phyloP scores from a whole-genome alignment of 108 stramenopile species.

The Seminavis robusta region DNA sequence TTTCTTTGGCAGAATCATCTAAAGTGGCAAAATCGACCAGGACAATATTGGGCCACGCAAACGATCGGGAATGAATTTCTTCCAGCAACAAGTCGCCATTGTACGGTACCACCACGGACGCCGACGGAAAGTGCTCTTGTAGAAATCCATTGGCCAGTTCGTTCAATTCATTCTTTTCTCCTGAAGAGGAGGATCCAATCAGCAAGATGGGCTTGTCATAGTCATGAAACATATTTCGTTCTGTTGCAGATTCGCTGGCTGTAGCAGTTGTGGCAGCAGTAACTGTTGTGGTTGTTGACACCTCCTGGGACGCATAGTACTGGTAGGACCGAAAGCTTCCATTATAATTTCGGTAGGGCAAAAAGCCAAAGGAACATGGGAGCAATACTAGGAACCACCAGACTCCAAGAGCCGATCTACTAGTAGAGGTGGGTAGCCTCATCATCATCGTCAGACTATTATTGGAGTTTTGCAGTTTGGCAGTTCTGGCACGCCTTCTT shows the following conservation, averaged over 20 bases:
- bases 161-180: conserved; percentile 51
- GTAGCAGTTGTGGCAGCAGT: not conserved
- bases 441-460: too few species aligned
- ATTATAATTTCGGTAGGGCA: too few species aligned
- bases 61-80: conserved; percentile 17
- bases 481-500: too few species aligned
- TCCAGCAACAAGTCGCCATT: conserved; percentile 10
- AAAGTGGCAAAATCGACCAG: conserved; percentile 54
- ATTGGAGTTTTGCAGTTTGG: too few species aligned
- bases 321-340: too few species aligned
- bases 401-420: too few species aligned
- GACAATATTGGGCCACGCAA: conserved; percentile 41
- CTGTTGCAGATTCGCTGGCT: not conserved
- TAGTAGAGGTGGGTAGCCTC: too few species aligned
- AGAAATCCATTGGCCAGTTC: conserved; percentile 52
- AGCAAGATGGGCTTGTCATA: conserved; percentile 84
- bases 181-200: conserved; percentile 54
- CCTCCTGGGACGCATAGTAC: too few species aligned
- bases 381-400: too few species aligned
- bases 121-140: conserved; percentile 26
- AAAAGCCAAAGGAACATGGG: too few species aligned
- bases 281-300: not conserved
- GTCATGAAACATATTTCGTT: conserved; percentile 50
- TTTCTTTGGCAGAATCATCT: conserved; percentile 14
- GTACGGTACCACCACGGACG: conserved; percentile 11